Base-by-base conservation (phyloP, 495 filamentous ascomycete species). In the Apiosordaria backusii region DNA sequence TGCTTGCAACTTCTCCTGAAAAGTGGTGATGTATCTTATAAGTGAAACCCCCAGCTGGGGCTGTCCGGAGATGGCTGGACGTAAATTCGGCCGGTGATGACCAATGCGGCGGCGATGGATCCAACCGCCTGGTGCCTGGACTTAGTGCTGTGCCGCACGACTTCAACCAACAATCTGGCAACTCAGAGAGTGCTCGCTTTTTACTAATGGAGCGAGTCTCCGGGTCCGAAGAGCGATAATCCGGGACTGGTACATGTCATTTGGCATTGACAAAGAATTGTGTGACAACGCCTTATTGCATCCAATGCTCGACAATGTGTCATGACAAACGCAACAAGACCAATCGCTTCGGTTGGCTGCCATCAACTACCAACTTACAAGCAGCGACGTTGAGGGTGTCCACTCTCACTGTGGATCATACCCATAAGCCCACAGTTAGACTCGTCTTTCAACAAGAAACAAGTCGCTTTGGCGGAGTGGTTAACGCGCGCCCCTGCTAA, bases 401-500 rank as follows among this genome's bases (percentile, higher is more conserved):
- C 35, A 45, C 35, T 13, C 35, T 15, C 10, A 15, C 9, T 45
- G 35, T 45, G 35, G 35, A 45, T 15, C 35, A 13, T 13, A 7
- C 35, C 16, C 35, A 18, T 45, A 1, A 45, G 10, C 10, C 10
- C 35, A 18, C 0, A 45, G 5, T 10, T 13, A 1, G 35, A 45
- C 35, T 18, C 0, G 10, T 13, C 5, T 10, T 45, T 13, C 35
- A 45, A 45, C 35, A 45, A 45, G 35, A 45, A 45, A 55, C 10
- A 55, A 22, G 52, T 55, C 64, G 61, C 64, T 66, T 66, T 66
- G 64, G 64, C 64, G 57, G 64, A 65, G 63, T 65, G 63, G 63
- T 55, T 55, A 55, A 66, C 61, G 66, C 66, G 66, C 66, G 63
- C 61, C 61, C 66, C 66, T 67, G 66, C 66, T 67, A 67, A 64